A percentile compares a stretch with the other conserved stretches of the same genome.
These are phyloP conservation scores for Candida sp. DNA, from an alignment of 1,139 yeast genomes.

Conservation along the genomic window DNA sequence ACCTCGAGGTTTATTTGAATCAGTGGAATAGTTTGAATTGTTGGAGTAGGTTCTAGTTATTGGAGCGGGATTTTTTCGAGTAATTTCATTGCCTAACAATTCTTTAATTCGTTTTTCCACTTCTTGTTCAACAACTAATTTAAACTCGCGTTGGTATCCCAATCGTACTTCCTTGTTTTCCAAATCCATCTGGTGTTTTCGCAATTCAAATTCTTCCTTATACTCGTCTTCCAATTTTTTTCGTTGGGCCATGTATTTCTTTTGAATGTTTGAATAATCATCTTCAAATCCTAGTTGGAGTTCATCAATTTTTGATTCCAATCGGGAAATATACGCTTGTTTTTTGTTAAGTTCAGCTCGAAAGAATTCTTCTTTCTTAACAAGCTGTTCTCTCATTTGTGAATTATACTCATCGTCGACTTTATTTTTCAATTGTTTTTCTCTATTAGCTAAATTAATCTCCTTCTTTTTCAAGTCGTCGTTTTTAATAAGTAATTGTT, in stretches of 20 bases:
- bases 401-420: not conserved
- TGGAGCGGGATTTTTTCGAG: slow-evolving; percentile 31
- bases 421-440: slow-evolving; percentile 15
- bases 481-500: slow-evolving; percentile 32
- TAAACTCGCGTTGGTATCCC: slow-evolving; percentile 59
- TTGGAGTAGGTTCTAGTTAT: slow-evolving; percentile 3
- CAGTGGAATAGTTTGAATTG: slow-evolving; percentile 8
- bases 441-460: slow-evolving; percentile 31
- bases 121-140: slow-evolving; percentile 56
- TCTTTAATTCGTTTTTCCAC: slow-evolving; percentile 40
- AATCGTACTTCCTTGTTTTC: slow-evolving; percentile 57
- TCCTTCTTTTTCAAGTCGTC: slow-evolving; percentile 54
- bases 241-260: slow-evolving; percentile 31
- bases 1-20: slow-evolving; percentile 34
- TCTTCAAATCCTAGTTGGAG: slow-evolving; percentile 25
- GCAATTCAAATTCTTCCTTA: slow-evolving; percentile 41
- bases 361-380: not conserved
- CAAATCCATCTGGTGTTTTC: slow-evolving; percentile 47
- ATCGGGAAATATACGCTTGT: slow-evolving; percentile 3
- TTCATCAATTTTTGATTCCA: slow-evolving; percentile 24
- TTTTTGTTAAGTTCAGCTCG: slow-evolving; percentile 1
- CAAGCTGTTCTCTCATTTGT: not conserved
- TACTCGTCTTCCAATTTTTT: slow-evolving; percentile 37
- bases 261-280: slow-evolving; percentile 18
- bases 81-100: slow-evolving; percentile 19